phyloP scores from a whole-genome alignment of 352 stramenopile species.

The Globisporangium camurandrum region DNA sequence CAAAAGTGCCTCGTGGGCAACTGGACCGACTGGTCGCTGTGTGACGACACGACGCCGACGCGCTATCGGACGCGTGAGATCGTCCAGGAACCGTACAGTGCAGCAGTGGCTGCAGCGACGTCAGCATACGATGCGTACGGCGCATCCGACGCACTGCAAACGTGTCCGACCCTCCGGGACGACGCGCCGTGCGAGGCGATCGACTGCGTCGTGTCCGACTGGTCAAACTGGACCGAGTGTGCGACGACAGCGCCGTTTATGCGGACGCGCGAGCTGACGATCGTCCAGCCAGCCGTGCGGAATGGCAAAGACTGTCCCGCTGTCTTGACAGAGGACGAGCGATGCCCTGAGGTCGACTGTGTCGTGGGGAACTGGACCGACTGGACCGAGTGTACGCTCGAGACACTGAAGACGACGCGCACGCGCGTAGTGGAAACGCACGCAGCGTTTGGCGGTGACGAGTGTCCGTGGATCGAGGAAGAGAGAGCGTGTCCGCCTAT shows the following conservation, averaged over 20 bases:
- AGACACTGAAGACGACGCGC: conserved; percentile 18
- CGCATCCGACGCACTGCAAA: neutral
- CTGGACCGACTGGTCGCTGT: conserved; percentile 44
- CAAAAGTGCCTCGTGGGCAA: conserved; percentile 41
- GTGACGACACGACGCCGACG: conserved; percentile 17
- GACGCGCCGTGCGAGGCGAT: conserved; percentile 34
- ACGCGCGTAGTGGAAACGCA: conserved; percentile 19
- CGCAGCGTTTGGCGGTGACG: conserved; percentile 18
- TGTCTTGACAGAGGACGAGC: conserved; percentile 22
- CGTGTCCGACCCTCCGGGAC: conserved; percentile 32
- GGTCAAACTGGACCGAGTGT: conserved; percentile 38
- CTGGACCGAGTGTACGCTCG: conserved; percentile 25
- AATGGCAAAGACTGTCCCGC: conserved; percentile 31
- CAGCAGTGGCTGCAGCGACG: neutral
- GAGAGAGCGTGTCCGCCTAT: conserved; percentile 32
- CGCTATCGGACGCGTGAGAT: conserved; percentile 38
- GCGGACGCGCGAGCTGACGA: conserved; percentile 25
- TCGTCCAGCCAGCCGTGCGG: conserved; percentile 28
- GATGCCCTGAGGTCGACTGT: conserved; percentile 32
- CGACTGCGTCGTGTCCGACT: conserved; percentile 46
- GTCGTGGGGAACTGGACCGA: conserved; percentile 26
- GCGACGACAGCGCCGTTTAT: conserved; percentile 23
- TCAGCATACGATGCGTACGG: too few species aligned
- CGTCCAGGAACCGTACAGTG: conserved; percentile 14
- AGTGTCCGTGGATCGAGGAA: conserved; percentile 24